Conservation (phyloP, 352 stramenopile genomes). For the Phytophthora macrochlamydospora region DNA sequence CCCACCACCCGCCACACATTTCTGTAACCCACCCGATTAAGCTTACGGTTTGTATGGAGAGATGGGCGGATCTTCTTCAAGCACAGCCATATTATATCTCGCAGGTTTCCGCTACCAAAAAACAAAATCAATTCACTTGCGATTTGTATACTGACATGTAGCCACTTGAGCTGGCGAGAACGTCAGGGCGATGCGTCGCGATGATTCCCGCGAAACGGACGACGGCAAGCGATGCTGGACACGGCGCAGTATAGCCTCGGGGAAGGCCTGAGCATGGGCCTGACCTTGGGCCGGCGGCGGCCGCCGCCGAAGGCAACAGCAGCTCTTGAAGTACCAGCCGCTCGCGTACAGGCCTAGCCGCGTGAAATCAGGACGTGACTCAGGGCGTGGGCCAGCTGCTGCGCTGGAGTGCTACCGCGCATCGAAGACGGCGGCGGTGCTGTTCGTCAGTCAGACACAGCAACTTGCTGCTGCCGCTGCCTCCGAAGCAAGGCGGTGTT, state of each 20-base stretch:
- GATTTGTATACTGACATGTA: neutral
- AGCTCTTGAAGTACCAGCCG: slow-evolving; percentile 2
- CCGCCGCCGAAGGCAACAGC: neutral
- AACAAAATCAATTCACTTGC: neutral
- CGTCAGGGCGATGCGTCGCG: neutral
- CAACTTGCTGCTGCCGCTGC: no score
- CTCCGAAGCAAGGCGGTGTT: no score
- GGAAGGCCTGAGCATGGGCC: no score
- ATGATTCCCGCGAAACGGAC: no score
- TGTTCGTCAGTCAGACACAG: neutral
- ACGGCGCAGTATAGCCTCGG: no score
- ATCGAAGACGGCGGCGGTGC: neutral
- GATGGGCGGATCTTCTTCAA: neutral
- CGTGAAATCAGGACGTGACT: slow-evolving; percentile 3
- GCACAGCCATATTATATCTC: neutral
- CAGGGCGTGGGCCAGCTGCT: neutral
- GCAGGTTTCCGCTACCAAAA: neutral
- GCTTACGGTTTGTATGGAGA: neutral
- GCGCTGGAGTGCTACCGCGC: neutral
- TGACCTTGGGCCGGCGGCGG: neutral
- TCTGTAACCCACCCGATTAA: neutral
- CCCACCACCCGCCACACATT: neutral
- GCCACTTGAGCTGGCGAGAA: neutral
- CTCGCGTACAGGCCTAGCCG: neutral
- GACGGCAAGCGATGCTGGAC: no score